phyloP scores from a whole-genome alignment of 75 land plant genomes.

The Pinus albicaulis region DNA sequence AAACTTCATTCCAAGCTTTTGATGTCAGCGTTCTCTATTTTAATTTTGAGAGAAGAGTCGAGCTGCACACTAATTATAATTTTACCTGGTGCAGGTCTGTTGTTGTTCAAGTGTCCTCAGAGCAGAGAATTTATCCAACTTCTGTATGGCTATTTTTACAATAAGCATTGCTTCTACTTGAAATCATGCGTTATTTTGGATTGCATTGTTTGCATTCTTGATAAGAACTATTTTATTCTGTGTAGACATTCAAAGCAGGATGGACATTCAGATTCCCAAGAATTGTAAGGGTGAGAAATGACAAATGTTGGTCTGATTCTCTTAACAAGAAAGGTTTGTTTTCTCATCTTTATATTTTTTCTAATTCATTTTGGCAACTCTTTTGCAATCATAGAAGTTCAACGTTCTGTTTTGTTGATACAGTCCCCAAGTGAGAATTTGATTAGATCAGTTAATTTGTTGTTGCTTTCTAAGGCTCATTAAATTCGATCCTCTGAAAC shows the following conservation, averaged over 20 bases:
- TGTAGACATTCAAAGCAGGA: slow-evolving; percentile 33
- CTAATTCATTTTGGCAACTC: neutral
- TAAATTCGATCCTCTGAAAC: too few species aligned
- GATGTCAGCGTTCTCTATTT: neutral
- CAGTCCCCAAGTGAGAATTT: too few species aligned
- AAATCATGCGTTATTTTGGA: neutral
- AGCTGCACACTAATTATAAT: neutral
- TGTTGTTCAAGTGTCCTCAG: slow-evolving; percentile 28
- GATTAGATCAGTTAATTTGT: too few species aligned
- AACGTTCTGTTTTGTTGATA: neutral
- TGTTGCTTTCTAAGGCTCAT: too few species aligned
- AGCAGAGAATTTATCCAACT: slow-evolving; percentile 24
- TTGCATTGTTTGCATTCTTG: neutral
- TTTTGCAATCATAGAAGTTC: neutral
- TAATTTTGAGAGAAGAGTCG: neutral
- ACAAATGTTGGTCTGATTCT: slow-evolving; percentile 27
- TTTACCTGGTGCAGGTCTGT: slow-evolving; percentile 14
- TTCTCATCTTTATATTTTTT: neutral
- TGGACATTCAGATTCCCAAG: slow-evolving; percentile 34
- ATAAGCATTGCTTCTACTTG: neutral
- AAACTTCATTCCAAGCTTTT: neutral
- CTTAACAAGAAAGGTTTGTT: slow-evolving; percentile 18
- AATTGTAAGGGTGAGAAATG: slow-evolving; percentile 24
- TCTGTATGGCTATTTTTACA: slow-evolving; percentile 4
- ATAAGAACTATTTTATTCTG: neutral